phyloP scores from a whole-genome alignment of 2,329 filamentous ascomycete species.

The Graphiopsis chlorocephala region DNA sequence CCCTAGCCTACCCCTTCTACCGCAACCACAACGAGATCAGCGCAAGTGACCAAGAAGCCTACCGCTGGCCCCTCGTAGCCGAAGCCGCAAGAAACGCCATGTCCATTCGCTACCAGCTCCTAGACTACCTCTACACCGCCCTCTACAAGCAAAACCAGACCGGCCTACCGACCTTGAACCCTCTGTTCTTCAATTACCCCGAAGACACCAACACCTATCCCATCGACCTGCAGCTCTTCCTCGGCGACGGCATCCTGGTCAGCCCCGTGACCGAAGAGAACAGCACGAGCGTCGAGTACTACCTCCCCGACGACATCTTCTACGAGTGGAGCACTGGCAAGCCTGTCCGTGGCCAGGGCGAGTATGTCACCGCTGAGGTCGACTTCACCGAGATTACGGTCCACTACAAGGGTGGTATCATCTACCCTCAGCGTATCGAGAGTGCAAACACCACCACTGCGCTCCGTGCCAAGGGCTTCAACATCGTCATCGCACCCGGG shows the following conservation, averaged over 20 bases:
- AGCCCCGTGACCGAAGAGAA: conserved; percentile 52
- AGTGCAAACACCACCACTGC: conserved; percentile 60
- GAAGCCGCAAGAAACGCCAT: conserved; percentile 64
- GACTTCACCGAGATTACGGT: conserved; percentile 56
- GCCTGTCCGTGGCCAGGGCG: conserved; percentile 43
- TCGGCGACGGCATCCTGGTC: conserved; percentile 52
- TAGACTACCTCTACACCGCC: conserved; percentile 71
- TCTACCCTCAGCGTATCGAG: conserved; percentile 49
- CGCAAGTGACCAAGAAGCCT: conserved; percentile 57
- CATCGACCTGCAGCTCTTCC: conserved; percentile 53
- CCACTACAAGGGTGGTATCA: conserved; percentile 58
- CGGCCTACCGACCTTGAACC: conserved; percentile 63
- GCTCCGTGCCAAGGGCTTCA: conserved; percentile 62
- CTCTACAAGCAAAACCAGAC: conserved; percentile 56
- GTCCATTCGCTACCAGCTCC: conserved; percentile 62
- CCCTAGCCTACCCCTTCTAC: conserved; percentile 65
- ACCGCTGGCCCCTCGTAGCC: conserved; percentile 61
- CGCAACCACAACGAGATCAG: conserved; percentile 62
- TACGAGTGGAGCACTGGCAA: conserved; percentile 55
- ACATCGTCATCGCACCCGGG: conserved; percentile 64
- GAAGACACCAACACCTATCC: conserved; percentile 52
- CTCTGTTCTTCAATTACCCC: conserved; percentile 68
- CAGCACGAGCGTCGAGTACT: conserved; percentile 50
- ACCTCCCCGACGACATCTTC: conserved; percentile 55
- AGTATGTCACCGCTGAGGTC: conserved; percentile 42